A percentile compares a stretch with the other conserved stretches of the same genome.
Conservation (phyloP, 306 rosid genomes). For the Clitoria ternatea region DNA sequence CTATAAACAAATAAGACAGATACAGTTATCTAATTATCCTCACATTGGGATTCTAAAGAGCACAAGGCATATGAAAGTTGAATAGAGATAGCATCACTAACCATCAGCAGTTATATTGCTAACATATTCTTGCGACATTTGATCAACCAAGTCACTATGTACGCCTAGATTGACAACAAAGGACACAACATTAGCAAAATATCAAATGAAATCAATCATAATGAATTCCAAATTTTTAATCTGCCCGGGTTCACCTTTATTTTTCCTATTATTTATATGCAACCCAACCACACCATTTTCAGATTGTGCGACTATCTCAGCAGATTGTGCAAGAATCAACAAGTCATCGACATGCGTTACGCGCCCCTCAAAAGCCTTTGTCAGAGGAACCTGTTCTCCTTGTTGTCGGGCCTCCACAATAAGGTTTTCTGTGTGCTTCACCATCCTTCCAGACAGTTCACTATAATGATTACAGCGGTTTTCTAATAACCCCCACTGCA, state of each 20-base stretch:
- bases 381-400: not conserved
- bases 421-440: not conserved
- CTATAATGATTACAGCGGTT: not conserved
- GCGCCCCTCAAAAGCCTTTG: constrained; percentile 2
- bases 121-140: not conserved
- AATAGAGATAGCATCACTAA: constrained; percentile 17
- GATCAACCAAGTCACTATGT: constrained; percentile 4
- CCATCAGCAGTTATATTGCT: constrained; percentile 9
- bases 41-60: not conserved
- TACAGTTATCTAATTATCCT: constrained; percentile 8
- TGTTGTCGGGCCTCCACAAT: not conserved
- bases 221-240: not conserved
- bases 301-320: constrained; percentile 25
- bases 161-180: constrained; percentile 7
- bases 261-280: not conserved
- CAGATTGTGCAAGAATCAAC: constrained; percentile 35
- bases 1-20: constrained; percentile 8
- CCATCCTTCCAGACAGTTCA: constrained; percentile 16
- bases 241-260: not conserved
- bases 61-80: not conserved
- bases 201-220: not conserved
- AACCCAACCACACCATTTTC: not conserved
- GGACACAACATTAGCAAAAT: constrained; percentile 6
- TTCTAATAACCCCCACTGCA: constrained; percentile 7
- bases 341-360: constrained; percentile 24